phyloP scores from a whole-genome alignment of 495 filamentous ascomycete genomes.

The Mycothermus thermophilus region DNA sequence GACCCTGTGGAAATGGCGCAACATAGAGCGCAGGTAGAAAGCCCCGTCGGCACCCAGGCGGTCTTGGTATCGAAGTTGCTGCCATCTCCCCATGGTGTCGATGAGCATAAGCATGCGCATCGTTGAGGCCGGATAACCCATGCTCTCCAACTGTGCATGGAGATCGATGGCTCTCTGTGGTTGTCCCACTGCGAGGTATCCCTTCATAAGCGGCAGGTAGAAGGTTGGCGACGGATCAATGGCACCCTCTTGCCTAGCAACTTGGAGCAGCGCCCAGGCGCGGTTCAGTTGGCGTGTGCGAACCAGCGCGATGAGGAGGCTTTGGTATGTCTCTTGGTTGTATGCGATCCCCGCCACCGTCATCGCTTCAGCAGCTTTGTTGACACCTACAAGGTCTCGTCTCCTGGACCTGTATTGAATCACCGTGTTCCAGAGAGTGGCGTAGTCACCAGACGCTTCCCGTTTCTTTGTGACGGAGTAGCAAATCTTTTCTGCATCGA shows the following conservation, averaged over 20 bases:
- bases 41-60: constrained; percentile 11
- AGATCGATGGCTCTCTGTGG: constrained; percentile 19
- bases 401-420: constrained; percentile 52
- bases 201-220: constrained; percentile 18
- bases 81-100: constrained; percentile 22
- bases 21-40: constrained; percentile 14
- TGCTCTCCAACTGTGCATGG: constrained; percentile 21
- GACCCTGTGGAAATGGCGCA: constrained; percentile 13
- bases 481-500: constrained; percentile 48
- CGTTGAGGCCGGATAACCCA: constrained; percentile 18
- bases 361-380: constrained; percentile 51
- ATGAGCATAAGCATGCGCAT: constrained; percentile 21
- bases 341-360: constrained; percentile 39
- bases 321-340: constrained; percentile 57
- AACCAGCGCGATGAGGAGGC: constrained; percentile 56
- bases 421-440: constrained; percentile 66
- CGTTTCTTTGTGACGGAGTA: constrained; percentile 23
- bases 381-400: constrained; percentile 46
- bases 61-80: constrained; percentile 11
- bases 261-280: constrained; percentile 50
- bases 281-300: constrained; percentile 45
- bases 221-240: constrained; percentile 52
- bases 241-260: constrained; percentile 41
- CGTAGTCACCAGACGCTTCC: constrained; percentile 27
- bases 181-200: constrained; percentile 24